Evolutionary conservation across 768 basidiomycete species (phyloP), one percentile per base, ranked within the genome.

Genomic region (Pleurotus sapidus): DNA sequence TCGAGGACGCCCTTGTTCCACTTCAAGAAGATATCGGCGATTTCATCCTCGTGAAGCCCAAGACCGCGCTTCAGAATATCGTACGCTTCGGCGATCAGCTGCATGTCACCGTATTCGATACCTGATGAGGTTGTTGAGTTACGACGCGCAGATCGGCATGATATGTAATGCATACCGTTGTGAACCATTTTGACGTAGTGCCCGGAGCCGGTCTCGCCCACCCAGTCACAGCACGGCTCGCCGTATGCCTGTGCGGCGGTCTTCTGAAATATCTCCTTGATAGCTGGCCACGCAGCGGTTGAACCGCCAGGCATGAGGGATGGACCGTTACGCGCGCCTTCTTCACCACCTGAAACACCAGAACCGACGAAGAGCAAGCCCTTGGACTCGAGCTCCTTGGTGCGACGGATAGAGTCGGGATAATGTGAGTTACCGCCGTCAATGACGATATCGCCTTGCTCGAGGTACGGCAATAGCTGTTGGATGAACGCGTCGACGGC

Each of bases 101-200:
- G 96, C 97, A 99, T 99, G 77, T 99, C 97, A 66, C 93, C 95
- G 70, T 98, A 98, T 74, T 99, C 97, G 73, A 99, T 99, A 79
- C 96, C 96, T 95, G 63, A 46, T 8, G 11, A 9, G 24, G 27
- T 25, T 15, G 9, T 12, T 50, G 25, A 30, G 40, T 54, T 30
- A 53, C 17, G 7, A 37, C 37, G 38, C 15, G 37, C 56, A 57
- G 46, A 57, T 40, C 39, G 12, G 53, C 5, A 50, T 39, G 42
- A 65, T 58, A 58, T 67, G 30, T 9, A 34, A 34, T 34, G 9
- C 30, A 11, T 72, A 88, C 93, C 93, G 58, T 94, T 93, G 80
- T 99, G 96, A 60, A 99, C 96, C 96, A 99, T 98, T 82, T 99
- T 99, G 75, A 99, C 96, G 74, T 98, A 99, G 81, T 98, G 96